Base-by-base conservation (phyloP, 2,329 filamentous ascomycete genomes). In the Calonectria fujianensis region DNA sequence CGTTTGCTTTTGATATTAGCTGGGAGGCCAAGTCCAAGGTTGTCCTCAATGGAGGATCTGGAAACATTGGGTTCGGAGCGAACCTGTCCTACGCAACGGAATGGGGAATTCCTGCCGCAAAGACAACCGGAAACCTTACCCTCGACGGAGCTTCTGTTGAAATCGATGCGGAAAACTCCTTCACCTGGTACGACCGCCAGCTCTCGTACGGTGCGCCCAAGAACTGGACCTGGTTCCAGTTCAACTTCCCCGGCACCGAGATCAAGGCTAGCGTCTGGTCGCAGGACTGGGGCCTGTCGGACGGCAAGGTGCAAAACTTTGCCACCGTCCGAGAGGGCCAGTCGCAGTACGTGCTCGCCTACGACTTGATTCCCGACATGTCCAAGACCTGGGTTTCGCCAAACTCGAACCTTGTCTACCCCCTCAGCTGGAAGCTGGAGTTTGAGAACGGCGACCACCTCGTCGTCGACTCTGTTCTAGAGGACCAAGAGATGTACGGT, bases 151-250 rank as follows among this genome's bases (percentile, higher is more conserved):
- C 37, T 2, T 37, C 18, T 1, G n/a, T 54, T 11, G 27, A 27
- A 8, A 27, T 71, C 5, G 69, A 71, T 20, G 27, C 61, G 0
- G 41, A 71, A 14, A 65, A 45, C 13, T 71, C 69, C 3, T 66
- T 71, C 27, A 71, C 48, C 14, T 71, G 69, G 69, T 71, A 71
- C 50, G 69, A 71, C n/a, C 69, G 69, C 6, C 69, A 71, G 35
- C 4, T 65, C 2, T 66, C 69, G 1, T 48, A 66, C 27, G 69
- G 69, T 4, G 20, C 20, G 24, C 61, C 69, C n/a, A 27, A 20
- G 18, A 71, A 66, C 37, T 71, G 61, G 69, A 71, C 69, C 39
- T 71, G 69, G 69, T 71, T 71, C 20, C 16, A 71, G 16, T 20
- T 71, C 18, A 48, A 48, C 48, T 71, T 71, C 20, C 59, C 59